These are phyloP conservation scores for Croton setiger DNA, from an alignment of 441 rosid species.

Conservation along the genomic window DNA sequence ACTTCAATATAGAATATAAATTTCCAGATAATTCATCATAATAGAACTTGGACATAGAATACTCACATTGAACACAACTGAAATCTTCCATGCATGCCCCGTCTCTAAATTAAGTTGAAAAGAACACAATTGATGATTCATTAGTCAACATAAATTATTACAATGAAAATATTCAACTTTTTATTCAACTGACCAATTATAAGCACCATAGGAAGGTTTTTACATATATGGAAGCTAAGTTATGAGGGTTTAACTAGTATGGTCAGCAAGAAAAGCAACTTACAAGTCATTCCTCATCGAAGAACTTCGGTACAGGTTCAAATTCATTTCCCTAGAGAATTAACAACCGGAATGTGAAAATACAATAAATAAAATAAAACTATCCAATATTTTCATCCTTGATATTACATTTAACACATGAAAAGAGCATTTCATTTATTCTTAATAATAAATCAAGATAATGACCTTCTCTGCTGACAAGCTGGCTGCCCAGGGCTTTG, in stretches of 20 bases:
- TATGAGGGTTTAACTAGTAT: neutral
- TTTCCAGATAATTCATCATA: neutral
- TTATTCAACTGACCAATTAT: neutral
- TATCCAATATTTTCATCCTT: slow-evolving; percentile 10
- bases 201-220: neutral
- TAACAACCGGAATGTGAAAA: no score
- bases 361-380: neutral
- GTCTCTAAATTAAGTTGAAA: slow-evolving; percentile 19
- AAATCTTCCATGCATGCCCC: slow-evolving; percentile 30
- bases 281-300: slow-evolving; percentile 22
- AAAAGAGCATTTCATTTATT: neutral
- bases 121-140: slow-evolving; percentile 2
- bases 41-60: neutral
- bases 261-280: slow-evolving; percentile 19
- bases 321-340: slow-evolving; percentile 23
- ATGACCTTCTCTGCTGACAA: slow-evolving; percentile 21
- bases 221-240: neutral
- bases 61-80: slow-evolving; percentile 31
- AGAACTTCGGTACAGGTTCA: slow-evolving; percentile 34
- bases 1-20: no score
- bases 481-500: slow-evolving; percentile 26
- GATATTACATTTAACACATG: neutral
- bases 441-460: no score
- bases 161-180: no score
- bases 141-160: neutral